Percentiles rank a stretch among this genome's conserved stretches.
phyloP scores from a whole-genome alignment of 768 basidiomycete species.

The Boletus reticuloceps region DNA sequence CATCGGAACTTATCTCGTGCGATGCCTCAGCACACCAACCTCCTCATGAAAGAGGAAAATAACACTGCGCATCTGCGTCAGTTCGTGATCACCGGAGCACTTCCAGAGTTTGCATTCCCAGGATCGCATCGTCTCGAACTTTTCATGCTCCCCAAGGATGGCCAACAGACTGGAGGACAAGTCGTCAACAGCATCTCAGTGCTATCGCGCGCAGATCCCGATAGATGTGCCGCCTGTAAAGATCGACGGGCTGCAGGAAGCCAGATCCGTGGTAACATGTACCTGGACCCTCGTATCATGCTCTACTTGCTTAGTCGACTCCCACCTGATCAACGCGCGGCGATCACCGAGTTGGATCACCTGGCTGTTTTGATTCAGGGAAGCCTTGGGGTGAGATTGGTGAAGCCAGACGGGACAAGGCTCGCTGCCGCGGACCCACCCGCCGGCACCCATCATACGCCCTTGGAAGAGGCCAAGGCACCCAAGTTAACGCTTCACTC shows the following conservation, averaged over 20 bases:
- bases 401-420: constrained; percentile 8
- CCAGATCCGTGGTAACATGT: constrained; percentile 14
- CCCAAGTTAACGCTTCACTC: constrained; percentile 17
- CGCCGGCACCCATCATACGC: neutral
- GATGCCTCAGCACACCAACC: neutral
- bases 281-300: constrained; percentile 11
- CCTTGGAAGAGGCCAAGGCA: constrained; percentile 1
- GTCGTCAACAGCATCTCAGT: constrained; percentile 18
- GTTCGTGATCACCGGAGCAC: neutral
- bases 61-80: neutral
- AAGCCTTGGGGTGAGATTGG: constrained; percentile 12
- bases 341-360: constrained; percentile 2
- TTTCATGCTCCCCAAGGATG: neutral
- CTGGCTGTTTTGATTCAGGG: neutral
- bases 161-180: no score
- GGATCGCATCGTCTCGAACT: constrained; percentile 23
- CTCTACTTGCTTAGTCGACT: constrained; percentile 9
- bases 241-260: neutral
- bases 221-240: neutral
- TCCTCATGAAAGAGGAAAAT: constrained; percentile 3
- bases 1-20: neutral
- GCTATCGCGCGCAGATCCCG: constrained; percentile 4
- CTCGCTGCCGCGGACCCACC: constrained; percentile 6
- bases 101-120: constrained; percentile 19
- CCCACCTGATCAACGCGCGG: neutral